A percentile compares a stretch with the other conserved stretches of the same genome.
Conservation (phyloP, 2,329 filamentous ascomycete species). For the Talaromyces atroroseus region DNA sequence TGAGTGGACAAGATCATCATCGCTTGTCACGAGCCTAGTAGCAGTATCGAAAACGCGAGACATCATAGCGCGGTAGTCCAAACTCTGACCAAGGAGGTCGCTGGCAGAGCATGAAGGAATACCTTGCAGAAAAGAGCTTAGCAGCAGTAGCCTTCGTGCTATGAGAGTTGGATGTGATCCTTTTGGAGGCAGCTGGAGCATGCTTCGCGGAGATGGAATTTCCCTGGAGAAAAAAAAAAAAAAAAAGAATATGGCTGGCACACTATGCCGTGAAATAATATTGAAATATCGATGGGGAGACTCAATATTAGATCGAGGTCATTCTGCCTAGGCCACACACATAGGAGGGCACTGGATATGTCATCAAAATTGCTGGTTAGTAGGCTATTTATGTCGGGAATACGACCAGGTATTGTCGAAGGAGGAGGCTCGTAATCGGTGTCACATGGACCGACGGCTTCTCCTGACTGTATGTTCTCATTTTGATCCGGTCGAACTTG, state of each 20-base stretch:
- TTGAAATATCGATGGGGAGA: neutral
- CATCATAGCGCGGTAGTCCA: constrained; percentile 22
- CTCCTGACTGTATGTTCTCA: neutral
- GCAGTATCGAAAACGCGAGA: constrained; percentile 25
- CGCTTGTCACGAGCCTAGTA: constrained; percentile 28
- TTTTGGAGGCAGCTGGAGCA: neutral
- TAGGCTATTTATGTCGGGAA: neutral
- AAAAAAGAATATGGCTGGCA: constrained; percentile 1
- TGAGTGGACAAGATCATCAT: constrained; percentile 33
- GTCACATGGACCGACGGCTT: neutral
- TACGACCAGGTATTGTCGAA: neutral
- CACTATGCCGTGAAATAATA: neutral
- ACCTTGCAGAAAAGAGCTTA: constrained; percentile 43
- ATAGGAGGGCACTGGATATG: neutral
- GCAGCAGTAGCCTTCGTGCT: constrained; percentile 44
- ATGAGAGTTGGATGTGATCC: constrained; percentile 45
- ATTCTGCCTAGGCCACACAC: neutral
- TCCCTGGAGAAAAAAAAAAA: constrained; percentile 1
- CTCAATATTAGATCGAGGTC: constrained; percentile 1
- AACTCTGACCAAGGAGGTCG: neutral
- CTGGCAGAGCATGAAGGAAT: neutral
- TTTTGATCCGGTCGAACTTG: neutral
- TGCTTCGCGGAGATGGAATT: neutral
- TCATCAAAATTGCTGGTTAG: neutral
- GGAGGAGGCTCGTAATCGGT: neutral